Conservation (phyloP, 2,329 filamentous ascomycete genomes). For the Mollisiaceae sp. region DNA sequence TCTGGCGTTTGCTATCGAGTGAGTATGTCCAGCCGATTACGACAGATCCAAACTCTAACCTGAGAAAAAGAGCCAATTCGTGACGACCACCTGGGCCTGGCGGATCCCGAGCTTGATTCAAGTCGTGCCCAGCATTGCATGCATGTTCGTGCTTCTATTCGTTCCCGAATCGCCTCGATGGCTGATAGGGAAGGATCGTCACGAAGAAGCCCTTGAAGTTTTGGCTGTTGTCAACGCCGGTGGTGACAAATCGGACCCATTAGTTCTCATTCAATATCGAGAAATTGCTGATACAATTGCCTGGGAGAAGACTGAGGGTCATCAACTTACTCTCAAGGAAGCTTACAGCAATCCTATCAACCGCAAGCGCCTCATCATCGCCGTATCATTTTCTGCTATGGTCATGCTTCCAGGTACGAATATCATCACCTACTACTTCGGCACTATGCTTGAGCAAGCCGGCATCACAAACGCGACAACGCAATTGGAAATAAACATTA, state of each 20-base stretch:
- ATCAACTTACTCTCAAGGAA: slow-evolving; percentile 47
- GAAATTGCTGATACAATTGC: slow-evolving; percentile 51
- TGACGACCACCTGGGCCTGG: slow-evolving; percentile 44
- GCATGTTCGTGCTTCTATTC: slow-evolving; percentile 30
- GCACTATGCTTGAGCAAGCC: slow-evolving; percentile 42
- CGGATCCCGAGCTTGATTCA: slow-evolving; percentile 40
- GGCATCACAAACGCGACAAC: slow-evolving; percentile 43
- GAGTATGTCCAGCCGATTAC: not conserved
- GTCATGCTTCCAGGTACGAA: slow-evolving; percentile 55
- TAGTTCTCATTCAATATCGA: slow-evolving; percentile 49
- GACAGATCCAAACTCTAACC: not conserved
- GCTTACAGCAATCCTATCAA: slow-evolving; percentile 34
- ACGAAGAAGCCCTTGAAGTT: slow-evolving; percentile 18
- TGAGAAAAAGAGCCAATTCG: slow-evolving; percentile 7
- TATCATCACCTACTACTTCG: slow-evolving; percentile 48
- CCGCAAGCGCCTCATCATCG: slow-evolving; percentile 44
- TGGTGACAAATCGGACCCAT: slow-evolving; percentile 47
- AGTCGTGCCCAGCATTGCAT: slow-evolving; percentile 33
- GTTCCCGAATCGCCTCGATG: slow-evolving; percentile 61
- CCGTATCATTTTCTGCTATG: slow-evolving; percentile 49
- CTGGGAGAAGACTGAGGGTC: slow-evolving; percentile 21
- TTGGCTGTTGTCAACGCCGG: slow-evolving; percentile 59
- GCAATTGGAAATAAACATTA: slow-evolving; percentile 48
- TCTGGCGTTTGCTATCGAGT: slow-evolving; percentile 17
- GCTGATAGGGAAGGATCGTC: slow-evolving; percentile 49